Base-by-base conservation (phyloP, 176 grass and related monocot species). In the Zoysia pacifica region DNA sequence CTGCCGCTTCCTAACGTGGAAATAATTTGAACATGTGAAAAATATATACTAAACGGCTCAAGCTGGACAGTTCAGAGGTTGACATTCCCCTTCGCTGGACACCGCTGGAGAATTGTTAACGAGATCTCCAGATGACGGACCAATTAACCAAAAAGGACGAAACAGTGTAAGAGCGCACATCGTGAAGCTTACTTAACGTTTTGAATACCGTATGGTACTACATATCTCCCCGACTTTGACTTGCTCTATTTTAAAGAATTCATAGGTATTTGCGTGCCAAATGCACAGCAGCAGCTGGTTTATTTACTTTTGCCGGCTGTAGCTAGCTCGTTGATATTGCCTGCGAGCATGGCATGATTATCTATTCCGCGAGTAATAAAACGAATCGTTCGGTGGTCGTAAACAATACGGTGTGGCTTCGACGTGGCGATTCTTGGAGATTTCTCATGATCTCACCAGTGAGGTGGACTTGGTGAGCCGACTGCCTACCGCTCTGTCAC, bases 381-480 rank as follows among this genome's bases (percentile, higher is more conserved):
- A 28, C 54, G 64, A 13, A 75, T 76, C 13, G n/a, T 61, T 54
- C 39, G 19, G 43, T 37, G 2, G 35, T 16, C 37, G 46, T 48
- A 49, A 80, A 48, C 39, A 58, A 74, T 9, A 19, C 1, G 8
- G 9, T 1, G 14, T 46, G 16, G 46, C 46, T 58, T 10, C 56
- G 46, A 46, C 20, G 67, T 53, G 46, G 68, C 67, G 56, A 72
- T 72, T 63, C 65, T 50, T 52, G 43, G 82, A 84, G 28, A 28
- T 28, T 28, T 63, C 67, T 11, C 13, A 12, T 6, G 62, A 75
- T 83, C 40, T 20, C 28, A 28, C 28, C 28, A 28, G 28, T 28
- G 28, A 28, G 28, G 28, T 28, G 28, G 28, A 28, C 28, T 28
- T 28, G 28, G 28, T 28, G 28, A 28, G 28, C 28, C 28, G 28